Evolutionary conservation across 768 basidiomycete genomes (phyloP), one percentile per base, ranked within the genome.

Genomic region (Rhizopogon vesiculosus): DNA sequence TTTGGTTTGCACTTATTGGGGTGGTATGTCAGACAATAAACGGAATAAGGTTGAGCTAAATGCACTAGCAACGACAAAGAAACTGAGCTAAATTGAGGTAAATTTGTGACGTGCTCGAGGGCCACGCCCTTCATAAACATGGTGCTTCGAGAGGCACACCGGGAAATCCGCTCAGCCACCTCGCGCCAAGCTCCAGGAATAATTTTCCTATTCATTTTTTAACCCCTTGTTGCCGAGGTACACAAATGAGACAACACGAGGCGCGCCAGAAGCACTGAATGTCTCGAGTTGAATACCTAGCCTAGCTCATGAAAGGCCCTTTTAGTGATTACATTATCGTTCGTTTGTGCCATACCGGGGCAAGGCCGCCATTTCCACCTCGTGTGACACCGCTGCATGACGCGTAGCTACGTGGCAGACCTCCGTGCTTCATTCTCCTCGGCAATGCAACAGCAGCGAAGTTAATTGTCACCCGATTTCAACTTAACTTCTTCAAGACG

Each of bases 191-290:
- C n/a, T 15, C 3, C 16, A 18, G 33, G 18, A 39, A 25, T 54
- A 16, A 54, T 40, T 25, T 22, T 40, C 12, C 29, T 25, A 33
- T 43, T 31, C 44, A 46, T 13, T 49, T 5, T 35, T 43, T 4
- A 42, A 42, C 48, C 44, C 55, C 19, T 53, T 45, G 33, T 40
- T n/a, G 45, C 48, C 48, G 15, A 48, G 18, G 31, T 18, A 13
- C 10, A 31, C 28, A 18, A 18, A 33, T 19, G 18, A 22, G 35
- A 7, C 7, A 54, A 65, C 67, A 68, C 59, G 67, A 70, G 67
- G 69, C 51, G 52, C 54, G 62, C 64, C 59, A 67, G 69, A 69
- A 66, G 64, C 64, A 35, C 52, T 45, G 25, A 29, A 25, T 25
- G 5, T 25, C 25, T 25, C 25, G 25, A 45, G 13, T 19, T n/a